Evolutionary conservation across 306 rosid species (phyloP), one percentile per base, ranked within the genome.

Genomic region (Prunus salicina): DNA sequence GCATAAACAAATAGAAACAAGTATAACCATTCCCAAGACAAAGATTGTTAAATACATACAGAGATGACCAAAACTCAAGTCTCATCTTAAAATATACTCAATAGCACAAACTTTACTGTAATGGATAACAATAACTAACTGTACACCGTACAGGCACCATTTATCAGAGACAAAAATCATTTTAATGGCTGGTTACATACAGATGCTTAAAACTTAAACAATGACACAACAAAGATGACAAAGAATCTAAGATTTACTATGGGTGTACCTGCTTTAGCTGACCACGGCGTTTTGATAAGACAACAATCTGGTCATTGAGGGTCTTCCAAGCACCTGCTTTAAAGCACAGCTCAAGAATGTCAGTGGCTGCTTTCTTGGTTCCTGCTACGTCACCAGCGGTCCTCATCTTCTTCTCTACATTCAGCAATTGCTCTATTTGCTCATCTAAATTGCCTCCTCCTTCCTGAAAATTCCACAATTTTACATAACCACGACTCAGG

Each of bases 241-340:
- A 8, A 41, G 12, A 58, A 3, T 73, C 55, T 12, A 72, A 43
- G 15, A 12, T 43, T 56, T 15, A n/a, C 49, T 53, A 51, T 20
- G n/a, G 20, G 32, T 16, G 30, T 75, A 88, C 98, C 97, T 91
- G 98, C 87, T 93, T 91, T 34, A 93, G 97, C 86, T 91, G 97
- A 71, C 97, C 98, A 24, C 97, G 97, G 65, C 98, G 97, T 77
- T 93, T 93, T 7, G 98, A 93, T 73, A 91, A 76, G 5, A 91
- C 91, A 20, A 91, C 68, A 87, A 93, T 93, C 88, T 90, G 98
- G 68, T 93, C 98, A n/a, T 88, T 93, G 52, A 93, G 96, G 63
- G 87, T 91, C 74, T 87, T 87, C 98, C 98, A 91, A 8, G 94
- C 97, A 27, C 83, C 84, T 0, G 97, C 97, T 28, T 91, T 92